Conservation (phyloP, 768 basidiomycete genomes). For the Phaeotremella skinneri region DNA sequence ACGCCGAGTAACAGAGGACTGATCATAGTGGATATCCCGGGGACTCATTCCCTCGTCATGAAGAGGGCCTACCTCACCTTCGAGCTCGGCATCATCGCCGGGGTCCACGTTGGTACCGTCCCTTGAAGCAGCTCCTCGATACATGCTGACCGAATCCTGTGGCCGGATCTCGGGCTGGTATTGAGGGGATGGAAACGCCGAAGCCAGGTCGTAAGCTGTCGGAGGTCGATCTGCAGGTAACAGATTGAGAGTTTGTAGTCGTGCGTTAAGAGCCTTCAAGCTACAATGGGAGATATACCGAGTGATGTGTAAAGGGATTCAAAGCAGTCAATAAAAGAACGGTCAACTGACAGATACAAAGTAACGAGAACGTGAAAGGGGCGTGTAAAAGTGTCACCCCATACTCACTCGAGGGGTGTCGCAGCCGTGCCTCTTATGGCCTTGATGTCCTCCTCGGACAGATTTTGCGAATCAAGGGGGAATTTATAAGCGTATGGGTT, state of each 20-base stretch:
- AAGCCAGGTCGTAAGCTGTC: constrained; percentile 7
- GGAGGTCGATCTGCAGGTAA: not conserved
- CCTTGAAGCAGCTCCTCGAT: constrained; percentile 28
- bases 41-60: not conserved
- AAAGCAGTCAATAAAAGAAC: not conserved
- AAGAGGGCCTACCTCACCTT: constrained; percentile 6
- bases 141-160: constrained; percentile 39
- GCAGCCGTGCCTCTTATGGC: not conserved
- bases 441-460: constrained; percentile 12
- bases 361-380: not conserved
- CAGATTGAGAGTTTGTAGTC: not conserved
- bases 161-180: constrained; percentile 26
- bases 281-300: too few relatives aligned
- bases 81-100: constrained; percentile 4
- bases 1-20: not conserved
- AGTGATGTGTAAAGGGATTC: not conserved
- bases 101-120: constrained; percentile 45
- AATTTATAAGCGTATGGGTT: constrained; percentile 25
- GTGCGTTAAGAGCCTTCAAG: not conserved
- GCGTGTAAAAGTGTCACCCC: not conserved
- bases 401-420: not conserved
- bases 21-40: not conserved
- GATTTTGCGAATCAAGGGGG: constrained; percentile 17
- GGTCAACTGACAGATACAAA: not conserved
- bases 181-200: constrained; percentile 11